phyloP scores from a whole-genome alignment of 2,329 filamentous ascomycete genomes.

The Scytalidium sp. region DNA sequence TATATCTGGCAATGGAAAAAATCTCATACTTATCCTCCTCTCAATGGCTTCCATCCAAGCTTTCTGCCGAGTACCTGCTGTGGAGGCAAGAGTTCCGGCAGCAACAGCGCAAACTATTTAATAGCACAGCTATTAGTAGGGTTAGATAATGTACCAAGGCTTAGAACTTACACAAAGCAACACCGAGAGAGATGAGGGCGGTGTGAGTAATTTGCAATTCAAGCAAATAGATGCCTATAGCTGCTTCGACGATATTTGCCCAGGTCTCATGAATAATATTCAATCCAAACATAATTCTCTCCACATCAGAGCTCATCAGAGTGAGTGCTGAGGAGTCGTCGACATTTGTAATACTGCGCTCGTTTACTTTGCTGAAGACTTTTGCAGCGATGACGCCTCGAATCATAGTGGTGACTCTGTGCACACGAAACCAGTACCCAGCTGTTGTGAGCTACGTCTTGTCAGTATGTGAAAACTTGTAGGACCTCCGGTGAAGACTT shows the following conservation, averaged over 20 bases:
- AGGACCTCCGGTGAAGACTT: conserved; percentile 6
- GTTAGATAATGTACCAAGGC: too few relatives aligned
- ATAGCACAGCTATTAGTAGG: too few relatives aligned
- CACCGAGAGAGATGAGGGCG: too few relatives aligned
- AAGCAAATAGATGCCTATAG: conserved; percentile 31
- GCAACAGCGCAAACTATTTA: too few relatives aligned
- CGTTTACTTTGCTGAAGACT: conserved; percentile 30
- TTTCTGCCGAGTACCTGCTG: too few relatives aligned
- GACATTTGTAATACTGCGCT: conserved; percentile 23
- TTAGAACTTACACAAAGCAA: too few relatives aligned
- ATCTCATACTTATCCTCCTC: conserved; percentile 4
- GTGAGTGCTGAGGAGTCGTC: conserved; percentile 35
- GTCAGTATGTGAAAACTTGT: neutral
- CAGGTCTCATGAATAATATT: conserved; percentile 33
- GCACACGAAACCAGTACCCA: conserved; percentile 33
- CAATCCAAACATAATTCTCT: conserved; percentile 33
- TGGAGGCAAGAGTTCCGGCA: too few relatives aligned
- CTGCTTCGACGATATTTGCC: conserved; percentile 33
- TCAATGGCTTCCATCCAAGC: conserved; percentile 9
- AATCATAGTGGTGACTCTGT: conserved; percentile 33
- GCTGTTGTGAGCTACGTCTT: conserved; percentile 21
- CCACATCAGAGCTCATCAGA: conserved; percentile 40
- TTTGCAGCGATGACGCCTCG: conserved; percentile 29
- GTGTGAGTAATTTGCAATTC: conserved; percentile 14
- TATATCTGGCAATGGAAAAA: too few relatives aligned